Conservation (phyloP, 192 early-diverging fungal species). For the Entophlyctis luteolus region DNA sequence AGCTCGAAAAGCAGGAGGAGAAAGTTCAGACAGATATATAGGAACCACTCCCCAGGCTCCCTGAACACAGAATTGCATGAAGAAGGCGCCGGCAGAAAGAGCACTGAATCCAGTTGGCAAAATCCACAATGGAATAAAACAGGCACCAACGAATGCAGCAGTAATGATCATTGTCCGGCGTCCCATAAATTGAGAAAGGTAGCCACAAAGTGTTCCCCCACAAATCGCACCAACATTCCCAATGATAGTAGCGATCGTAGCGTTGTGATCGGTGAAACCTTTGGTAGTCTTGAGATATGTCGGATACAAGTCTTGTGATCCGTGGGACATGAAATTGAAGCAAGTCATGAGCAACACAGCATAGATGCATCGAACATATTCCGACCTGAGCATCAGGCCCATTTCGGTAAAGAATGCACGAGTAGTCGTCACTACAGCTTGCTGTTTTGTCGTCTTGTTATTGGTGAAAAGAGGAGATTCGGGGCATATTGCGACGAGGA, state of each 20-base stretch:
- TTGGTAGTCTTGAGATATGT: slow-evolving; percentile 59
- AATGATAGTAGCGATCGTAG: slow-evolving; percentile 58
- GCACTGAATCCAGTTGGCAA: slow-evolving; percentile 35
- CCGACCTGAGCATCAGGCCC: too few relatives aligned
- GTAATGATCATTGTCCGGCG: slow-evolving; percentile 58
- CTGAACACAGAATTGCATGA: slow-evolving; percentile 59
- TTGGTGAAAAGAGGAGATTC: too few relatives aligned
- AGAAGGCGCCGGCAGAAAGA: slow-evolving; percentile 42
- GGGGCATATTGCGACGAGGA: too few relatives aligned
- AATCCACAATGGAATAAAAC: slow-evolving; percentile 68
- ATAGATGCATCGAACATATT: too few relatives aligned
- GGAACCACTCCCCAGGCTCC: slow-evolving; percentile 67
- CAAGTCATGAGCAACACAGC: slow-evolving; percentile 57
- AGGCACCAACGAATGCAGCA: slow-evolving; percentile 48
- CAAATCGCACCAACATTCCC: slow-evolving; percentile 65
- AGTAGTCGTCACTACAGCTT: too few relatives aligned
- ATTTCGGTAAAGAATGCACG: too few relatives aligned
- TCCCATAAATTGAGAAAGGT: slow-evolving; percentile 65
- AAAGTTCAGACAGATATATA: slow-evolving; percentile 64
- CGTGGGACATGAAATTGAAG: slow-evolving; percentile 71
- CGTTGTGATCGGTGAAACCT: slow-evolving; percentile 49
- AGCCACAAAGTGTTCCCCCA: slow-evolving; percentile 66
- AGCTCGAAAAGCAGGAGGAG: slow-evolving; percentile 62
- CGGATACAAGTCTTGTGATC: slow-evolving; percentile 68
- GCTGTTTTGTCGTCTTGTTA: too few relatives aligned